phyloP scores from a whole-genome alignment of 164 flowering plant species.

The Brasenia schreberi region DNA sequence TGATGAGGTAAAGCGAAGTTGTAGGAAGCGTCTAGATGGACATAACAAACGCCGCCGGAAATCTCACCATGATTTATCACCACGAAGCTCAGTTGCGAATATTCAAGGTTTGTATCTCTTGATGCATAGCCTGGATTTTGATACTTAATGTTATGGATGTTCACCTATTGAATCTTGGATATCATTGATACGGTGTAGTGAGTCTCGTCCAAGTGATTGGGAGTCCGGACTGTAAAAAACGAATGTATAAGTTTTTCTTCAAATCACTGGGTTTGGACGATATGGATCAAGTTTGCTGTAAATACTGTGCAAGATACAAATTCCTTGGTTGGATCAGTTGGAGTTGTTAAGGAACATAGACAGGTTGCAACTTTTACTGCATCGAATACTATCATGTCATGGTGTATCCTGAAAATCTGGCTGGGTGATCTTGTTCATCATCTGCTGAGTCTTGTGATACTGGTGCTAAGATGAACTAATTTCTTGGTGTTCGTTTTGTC shows the following conservation, averaged over 20 bases:
- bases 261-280: background rate
- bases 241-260: background rate
- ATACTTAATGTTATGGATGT: background rate
- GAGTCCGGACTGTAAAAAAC: background rate
- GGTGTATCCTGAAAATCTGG: too few species aligned
- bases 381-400: too few species aligned
- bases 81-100: constrained; percentile 26
- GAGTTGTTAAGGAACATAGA: too few species aligned
- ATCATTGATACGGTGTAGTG: background rate
- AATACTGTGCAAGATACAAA: background rate
- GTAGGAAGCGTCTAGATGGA: constrained; percentile 77
- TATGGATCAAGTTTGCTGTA: background rate
- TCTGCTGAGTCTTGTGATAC: background rate
- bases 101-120: constrained; percentile 36
- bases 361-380: too few species aligned
- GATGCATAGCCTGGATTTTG: background rate
- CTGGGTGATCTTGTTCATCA: background rate
- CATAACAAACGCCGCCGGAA: constrained; percentile 71
- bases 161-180: background rate
- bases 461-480: background rate
- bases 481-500: background rate
- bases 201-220: background rate
- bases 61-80: constrained; percentile 52
- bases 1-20: constrained; percentile 72
- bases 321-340: too few species aligned